Evolutionary conservation across 2,329 filamentous ascomycete species (phyloP).

Genomic region (Gyromitra esculenta): DNA sequence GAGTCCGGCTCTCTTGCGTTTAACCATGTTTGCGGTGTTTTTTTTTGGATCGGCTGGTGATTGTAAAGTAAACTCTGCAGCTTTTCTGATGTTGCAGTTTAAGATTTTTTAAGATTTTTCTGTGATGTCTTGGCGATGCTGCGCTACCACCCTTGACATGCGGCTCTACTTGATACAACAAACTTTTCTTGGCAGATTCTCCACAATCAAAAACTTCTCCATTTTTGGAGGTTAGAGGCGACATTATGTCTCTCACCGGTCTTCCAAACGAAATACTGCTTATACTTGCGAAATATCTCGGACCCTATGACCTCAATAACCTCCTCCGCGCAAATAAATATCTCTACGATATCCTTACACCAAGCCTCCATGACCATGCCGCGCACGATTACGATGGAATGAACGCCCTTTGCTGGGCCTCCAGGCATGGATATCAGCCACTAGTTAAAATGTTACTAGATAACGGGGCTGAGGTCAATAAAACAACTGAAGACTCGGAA

Average conservation of each 20-base stretch:
- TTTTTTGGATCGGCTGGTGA: not conserved
- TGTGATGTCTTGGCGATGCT: conserved; percentile 28
- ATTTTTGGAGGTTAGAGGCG: conserved; percentile 4
- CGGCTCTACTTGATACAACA: conserved; percentile 23
- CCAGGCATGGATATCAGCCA: conserved; percentile 28
- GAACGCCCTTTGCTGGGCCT: conserved; percentile 39
- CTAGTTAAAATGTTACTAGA: conserved; percentile 32
- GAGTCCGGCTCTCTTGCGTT: conserved; percentile 58
- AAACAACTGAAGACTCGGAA: conserved; percentile 22
- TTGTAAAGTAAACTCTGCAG: not conserved
- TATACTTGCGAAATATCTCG: conserved; percentile 14
- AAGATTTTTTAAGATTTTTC: conserved; percentile 27
- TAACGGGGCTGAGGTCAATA: conserved; percentile 30
- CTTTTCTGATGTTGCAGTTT: conserved; percentile 23
- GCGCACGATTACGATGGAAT: conserved; percentile 34
- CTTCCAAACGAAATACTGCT: conserved; percentile 34
- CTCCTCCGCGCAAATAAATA: conserved; percentile 28
- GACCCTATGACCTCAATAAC: conserved; percentile 29
- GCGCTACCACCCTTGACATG: not conserved
- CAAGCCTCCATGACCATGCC: conserved; percentile 23
- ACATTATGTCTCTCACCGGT: conserved; percentile 21
- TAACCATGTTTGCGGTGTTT: conserved; percentile 51
- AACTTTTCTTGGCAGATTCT: not conserved
- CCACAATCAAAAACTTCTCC: not conserved
- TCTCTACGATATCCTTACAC: conserved; percentile 16